A percentile compares a stretch with the other conserved stretches of the same genome.
These are phyloP conservation scores for Carex kokanica DNA, from an alignment of 176 grass and related monocot genomes.

Conservation along the genomic window DNA sequence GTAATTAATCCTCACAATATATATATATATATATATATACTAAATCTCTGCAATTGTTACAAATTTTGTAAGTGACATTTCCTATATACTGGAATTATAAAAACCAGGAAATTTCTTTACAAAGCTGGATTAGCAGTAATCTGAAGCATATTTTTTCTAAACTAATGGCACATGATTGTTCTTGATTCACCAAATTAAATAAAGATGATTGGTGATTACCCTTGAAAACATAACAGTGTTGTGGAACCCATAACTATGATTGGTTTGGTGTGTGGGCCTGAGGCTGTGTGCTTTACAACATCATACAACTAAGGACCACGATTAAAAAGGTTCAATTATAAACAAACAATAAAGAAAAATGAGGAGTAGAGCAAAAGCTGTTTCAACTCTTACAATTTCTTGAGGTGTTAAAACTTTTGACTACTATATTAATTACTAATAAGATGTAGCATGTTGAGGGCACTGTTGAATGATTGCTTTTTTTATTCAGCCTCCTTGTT, in stretches of 20 bases:
- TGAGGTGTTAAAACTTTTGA: not conserved
- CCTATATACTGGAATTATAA: not conserved
- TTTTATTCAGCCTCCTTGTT: not conserved
- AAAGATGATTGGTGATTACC: not conserved
- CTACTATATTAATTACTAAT: not conserved
- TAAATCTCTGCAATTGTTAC: not conserved
- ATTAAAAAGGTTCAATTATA: not conserved
- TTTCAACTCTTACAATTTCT: not conserved
- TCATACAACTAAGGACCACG: not conserved
- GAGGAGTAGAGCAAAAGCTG: not conserved
- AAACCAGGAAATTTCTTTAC: not conserved
- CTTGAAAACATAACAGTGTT: not conserved
- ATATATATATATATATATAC: not conserved
- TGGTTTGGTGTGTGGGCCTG: not conserved
- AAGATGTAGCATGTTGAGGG: not conserved
- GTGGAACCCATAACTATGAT: not conserved
- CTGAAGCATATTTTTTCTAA: not conserved
- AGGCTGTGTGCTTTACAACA: not conserved
- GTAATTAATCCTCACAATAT: not conserved
- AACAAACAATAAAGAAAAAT: not conserved
- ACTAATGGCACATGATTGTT: not conserved
- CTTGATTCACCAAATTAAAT: slow-evolving; percentile 3
- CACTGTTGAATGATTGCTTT: not conserved
- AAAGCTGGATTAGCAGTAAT: slow-evolving; percentile 1
- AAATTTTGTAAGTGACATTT: not conserved